Evolutionary conservation across 192 early-diverging fungal genomes (phyloP).

Genomic region (Coemansia sp.): DNA sequence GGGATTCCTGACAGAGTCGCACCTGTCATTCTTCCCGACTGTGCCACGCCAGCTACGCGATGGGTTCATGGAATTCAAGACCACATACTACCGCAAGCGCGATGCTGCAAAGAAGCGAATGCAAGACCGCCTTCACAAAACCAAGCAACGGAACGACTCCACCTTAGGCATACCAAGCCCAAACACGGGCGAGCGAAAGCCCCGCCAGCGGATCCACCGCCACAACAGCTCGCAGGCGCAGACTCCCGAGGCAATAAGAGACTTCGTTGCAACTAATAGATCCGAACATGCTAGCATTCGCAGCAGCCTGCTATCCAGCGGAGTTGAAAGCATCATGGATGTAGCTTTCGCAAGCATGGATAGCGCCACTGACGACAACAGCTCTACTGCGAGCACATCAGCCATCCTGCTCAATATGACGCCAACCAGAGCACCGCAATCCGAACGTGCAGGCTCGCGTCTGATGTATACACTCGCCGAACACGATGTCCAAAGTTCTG

Average conservation of each 20-base stretch:
- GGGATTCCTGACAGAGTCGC: conserved; percentile 34
- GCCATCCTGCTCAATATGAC: conserved; percentile 16
- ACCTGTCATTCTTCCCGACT: conserved; percentile 53
- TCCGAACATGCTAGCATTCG: neutral
- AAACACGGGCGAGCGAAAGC: conserved; percentile 33
- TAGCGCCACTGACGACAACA: conserved; percentile 49
- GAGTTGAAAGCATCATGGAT: neutral
- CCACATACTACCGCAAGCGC: conserved; percentile 53
- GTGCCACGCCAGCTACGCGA: conserved; percentile 54
- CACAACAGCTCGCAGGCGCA: neutral
- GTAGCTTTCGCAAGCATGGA: conserved; percentile 21
- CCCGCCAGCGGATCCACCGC: conserved; percentile 17
- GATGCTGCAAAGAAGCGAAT: conserved; percentile 47
- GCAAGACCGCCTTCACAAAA: conserved; percentile 43
- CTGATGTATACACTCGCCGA: conserved; percentile 37
- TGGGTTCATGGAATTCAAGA: conserved; percentile 51
- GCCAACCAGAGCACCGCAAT: neutral
- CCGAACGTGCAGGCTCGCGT: conserved; percentile 26
- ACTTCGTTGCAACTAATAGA: neutral
- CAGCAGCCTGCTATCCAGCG: neutral
- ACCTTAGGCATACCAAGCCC: conserved; percentile 18
- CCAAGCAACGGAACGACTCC: conserved; percentile 30
- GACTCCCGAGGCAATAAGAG: neutral
- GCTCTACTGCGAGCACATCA: conserved; percentile 46
- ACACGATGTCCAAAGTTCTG: conserved; percentile 31